Evolutionary conservation across 1,284 basidiomycete species (phyloP).

Genomic region (Cutaneotrichosporon sp.): DNA sequence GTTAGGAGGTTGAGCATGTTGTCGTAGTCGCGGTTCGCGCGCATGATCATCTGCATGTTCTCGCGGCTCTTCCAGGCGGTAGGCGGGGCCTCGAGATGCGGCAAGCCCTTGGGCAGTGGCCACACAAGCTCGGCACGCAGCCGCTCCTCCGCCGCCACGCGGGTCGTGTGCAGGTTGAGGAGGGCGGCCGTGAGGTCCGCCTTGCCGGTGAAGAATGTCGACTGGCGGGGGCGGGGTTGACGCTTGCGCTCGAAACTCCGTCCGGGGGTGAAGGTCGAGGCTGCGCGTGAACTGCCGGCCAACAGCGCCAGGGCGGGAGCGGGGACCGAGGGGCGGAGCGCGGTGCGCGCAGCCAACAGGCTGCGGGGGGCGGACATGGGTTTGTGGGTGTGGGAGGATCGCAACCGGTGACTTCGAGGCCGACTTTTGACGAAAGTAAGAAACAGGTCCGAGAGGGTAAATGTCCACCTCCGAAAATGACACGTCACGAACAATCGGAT

Average conservation of each 20-base stretch:
- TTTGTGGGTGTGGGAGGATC: not conserved
- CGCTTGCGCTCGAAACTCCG: slow-evolving; percentile 5
- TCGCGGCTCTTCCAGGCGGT: slow-evolving; percentile 65
- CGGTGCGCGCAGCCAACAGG: slow-evolving; percentile 7
- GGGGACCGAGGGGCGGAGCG: slow-evolving; percentile 12
- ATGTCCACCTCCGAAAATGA: slow-evolving; percentile 5
- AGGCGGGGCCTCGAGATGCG: slow-evolving; percentile 60
- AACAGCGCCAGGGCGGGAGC: not conserved
- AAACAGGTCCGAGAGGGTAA: slow-evolving; percentile 6
- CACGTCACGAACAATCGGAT: slow-evolving; percentile 1
- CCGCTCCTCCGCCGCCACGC: slow-evolving; percentile 61
- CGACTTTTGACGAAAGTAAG: slow-evolving; percentile 19
- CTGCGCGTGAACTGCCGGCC: slow-evolving; percentile 14
- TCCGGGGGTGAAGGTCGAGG: slow-evolving; percentile 17
- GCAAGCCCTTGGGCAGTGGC: slow-evolving; percentile 71
- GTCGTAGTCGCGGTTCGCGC: slow-evolving; percentile 73
- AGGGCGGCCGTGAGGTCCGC: slow-evolving; percentile 74
- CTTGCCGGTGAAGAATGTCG: slow-evolving; percentile 85
- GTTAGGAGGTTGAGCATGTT: slow-evolving; percentile 66
- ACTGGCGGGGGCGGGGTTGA: slow-evolving; percentile 57
- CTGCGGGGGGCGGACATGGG: slow-evolving; percentile 9
- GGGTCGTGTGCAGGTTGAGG: slow-evolving; percentile 65
- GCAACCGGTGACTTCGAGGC: not conserved
- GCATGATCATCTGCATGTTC: slow-evolving; percentile 64
- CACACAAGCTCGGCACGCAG: slow-evolving; percentile 69